Evolutionary conservation across 805 yeast species (phyloP).

Genomic region (Grigorovia yakushimaensis): DNA sequence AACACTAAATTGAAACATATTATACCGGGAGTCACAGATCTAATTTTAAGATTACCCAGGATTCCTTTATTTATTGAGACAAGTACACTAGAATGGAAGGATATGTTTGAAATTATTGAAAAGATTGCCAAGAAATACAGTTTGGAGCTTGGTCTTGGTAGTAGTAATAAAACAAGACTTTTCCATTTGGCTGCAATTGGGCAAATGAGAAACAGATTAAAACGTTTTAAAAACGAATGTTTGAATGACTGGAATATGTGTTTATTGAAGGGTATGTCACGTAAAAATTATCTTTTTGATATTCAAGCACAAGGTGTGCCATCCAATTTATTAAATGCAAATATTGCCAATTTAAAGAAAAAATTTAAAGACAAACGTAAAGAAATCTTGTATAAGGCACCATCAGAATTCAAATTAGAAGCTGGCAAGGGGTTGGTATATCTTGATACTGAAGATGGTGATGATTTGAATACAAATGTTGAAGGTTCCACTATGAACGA

Average conservation of each 20-base stretch:
- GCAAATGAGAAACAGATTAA: slow-evolving; percentile 12
- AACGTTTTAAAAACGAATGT: slow-evolving; percentile 13
- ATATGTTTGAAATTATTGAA: slow-evolving; percentile 23
- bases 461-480: background rate
- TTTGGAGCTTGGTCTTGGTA: slow-evolving; percentile 23
- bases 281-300: slow-evolving; percentile 13
- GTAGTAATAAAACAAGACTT: slow-evolving; percentile 3
- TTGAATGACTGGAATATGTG: slow-evolving; percentile 21
- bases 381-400: slow-evolving; percentile 12
- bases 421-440: slow-evolving; percentile 11
- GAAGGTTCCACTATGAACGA: background rate
- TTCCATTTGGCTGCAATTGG: slow-evolving; percentile 16
- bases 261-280: slow-evolving; percentile 13
- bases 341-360: slow-evolving; percentile 7
- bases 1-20: slow-evolving; percentile 17
- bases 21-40: slow-evolving; percentile 8
- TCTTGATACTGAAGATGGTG: slow-evolving; percentile 1
- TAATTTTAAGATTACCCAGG: slow-evolving; percentile 15
- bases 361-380: slow-evolving; percentile 15
- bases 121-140: slow-evolving; percentile 15
- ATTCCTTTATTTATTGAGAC: slow-evolving; percentile 26
- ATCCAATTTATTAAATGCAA: slow-evolving; percentile 13
- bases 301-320: slow-evolving; percentile 18
- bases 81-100: slow-evolving; percentile 20
- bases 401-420: slow-evolving; percentile 15